phyloP scores from a whole-genome alignment of 352 stramenopile genomes.

The Phytophthora quininea region DNA sequence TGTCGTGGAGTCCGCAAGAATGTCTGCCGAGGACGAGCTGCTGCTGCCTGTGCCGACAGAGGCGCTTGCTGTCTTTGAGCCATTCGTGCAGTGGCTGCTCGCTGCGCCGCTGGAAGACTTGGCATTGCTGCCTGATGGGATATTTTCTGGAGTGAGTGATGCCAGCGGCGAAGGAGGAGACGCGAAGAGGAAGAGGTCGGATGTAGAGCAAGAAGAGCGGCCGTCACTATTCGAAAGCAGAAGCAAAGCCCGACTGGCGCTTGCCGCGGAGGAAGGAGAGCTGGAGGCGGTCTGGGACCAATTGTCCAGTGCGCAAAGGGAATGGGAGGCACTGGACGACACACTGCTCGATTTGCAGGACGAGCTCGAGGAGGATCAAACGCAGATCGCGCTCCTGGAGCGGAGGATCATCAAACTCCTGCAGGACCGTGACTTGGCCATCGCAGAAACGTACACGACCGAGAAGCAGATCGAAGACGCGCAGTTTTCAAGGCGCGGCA shows the following conservation, averaged over 20 bases:
- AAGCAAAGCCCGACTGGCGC: slow-evolving; percentile 29
- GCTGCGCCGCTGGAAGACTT: slow-evolving; percentile 51
- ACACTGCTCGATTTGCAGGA: slow-evolving; percentile 46
- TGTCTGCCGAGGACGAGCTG: slow-evolving; percentile 21
- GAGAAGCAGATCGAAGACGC: slow-evolving; percentile 70
- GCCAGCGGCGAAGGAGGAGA: slow-evolving; percentile 6
- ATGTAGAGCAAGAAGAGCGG: slow-evolving; percentile 4
- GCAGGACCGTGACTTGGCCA: slow-evolving; percentile 72
- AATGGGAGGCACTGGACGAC: slow-evolving; percentile 50
- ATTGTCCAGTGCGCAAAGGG: slow-evolving; percentile 51
- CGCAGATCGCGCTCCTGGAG: slow-evolving; percentile 67
- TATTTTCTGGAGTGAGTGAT: slow-evolving; percentile 4
- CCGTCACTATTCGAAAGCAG: slow-evolving; percentile 16
- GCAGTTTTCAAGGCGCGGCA: slow-evolving; percentile 55
- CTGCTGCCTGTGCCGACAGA: slow-evolving; percentile 38
- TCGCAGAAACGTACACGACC: slow-evolving; percentile 73
- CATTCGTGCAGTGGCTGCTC: slow-evolving; percentile 71
- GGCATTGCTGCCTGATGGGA: slow-evolving; percentile 30
- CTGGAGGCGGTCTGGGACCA: slow-evolving; percentile 53
- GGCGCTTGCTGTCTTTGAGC: slow-evolving; percentile 46
- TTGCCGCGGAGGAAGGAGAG: slow-evolving; percentile 55
- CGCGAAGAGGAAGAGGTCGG: slow-evolving; percentile 2
- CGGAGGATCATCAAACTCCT: slow-evolving; percentile 78
- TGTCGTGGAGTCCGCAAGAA: slow-evolving; percentile 19
- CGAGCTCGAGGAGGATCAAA: slow-evolving; percentile 47